A percentile compares a stretch with the other conserved stretches of the same genome.
These are phyloP conservation scores for Kwoniella europaea DNA, from an alignment of 768 basidiomycete genomes.

Conservation along the genomic window DNA sequence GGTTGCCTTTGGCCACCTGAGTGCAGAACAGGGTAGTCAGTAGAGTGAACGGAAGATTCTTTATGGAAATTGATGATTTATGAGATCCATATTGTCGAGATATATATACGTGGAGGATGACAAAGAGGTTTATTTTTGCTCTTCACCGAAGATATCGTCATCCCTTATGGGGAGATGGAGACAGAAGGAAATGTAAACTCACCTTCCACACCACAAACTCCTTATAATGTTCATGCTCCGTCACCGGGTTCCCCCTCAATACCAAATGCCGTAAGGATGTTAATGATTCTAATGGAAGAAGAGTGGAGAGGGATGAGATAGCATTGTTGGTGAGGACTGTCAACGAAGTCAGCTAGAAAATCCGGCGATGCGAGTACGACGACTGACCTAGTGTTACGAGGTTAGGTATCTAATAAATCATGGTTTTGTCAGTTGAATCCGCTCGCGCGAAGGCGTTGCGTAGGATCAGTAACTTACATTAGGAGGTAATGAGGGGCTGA, in stretches of 20 bases:
- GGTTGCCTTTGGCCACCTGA: conserved; percentile 51
- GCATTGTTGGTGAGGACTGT: conserved; percentile 48
- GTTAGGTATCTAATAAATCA: conserved; percentile 53
- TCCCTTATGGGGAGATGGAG: neutral
- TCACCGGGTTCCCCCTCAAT: conserved; percentile 56
- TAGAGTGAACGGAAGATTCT: too few species aligned
- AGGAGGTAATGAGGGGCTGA: conserved; percentile 50
- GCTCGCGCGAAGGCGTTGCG: neutral
- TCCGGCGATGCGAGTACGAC: neutral
- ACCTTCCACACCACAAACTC: conserved; percentile 58
- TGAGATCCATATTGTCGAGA: too few species aligned
- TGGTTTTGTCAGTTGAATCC: conserved; percentile 18
- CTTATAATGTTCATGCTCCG: conserved; percentile 54
- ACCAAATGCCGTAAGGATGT: conserved; percentile 53
- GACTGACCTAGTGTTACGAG: conserved; percentile 56
- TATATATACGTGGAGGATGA: too few species aligned
- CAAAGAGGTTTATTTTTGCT: too few species aligned
- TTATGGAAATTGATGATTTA: too few species aligned
- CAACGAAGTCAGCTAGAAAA: neutral
- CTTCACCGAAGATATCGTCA: too few species aligned
- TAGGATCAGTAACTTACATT: conserved; percentile 32
- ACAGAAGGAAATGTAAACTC: conserved; percentile 16
- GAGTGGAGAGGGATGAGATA: conserved; percentile 54
- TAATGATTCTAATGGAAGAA: conserved; percentile 54
- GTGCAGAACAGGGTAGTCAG: too few species aligned